Evolutionary conservation across 2,329 filamentous ascomycete species (phyloP).

Genomic region (Domatiomyces globalis): DNA sequence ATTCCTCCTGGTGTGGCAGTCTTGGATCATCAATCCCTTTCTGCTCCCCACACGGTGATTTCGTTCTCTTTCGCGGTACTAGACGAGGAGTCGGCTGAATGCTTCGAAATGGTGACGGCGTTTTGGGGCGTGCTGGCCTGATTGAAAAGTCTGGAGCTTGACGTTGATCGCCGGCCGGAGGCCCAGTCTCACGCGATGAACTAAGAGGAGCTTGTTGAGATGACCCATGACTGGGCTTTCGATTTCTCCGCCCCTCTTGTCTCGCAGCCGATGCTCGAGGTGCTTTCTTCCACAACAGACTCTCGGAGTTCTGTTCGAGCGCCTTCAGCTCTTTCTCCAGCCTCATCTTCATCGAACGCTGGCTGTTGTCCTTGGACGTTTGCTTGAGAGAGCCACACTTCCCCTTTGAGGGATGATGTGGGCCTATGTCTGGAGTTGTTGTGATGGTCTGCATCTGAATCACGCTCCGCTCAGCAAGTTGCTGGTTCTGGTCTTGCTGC

Average conservation of each 20-base stretch:
- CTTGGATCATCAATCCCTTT: not conserved
- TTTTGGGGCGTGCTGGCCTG: not conserved
- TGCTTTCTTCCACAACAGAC: not conserved
- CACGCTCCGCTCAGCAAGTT: not conserved
- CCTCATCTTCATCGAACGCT: not conserved
- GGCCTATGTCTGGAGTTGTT: not conserved
- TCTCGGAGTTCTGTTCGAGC: not conserved
- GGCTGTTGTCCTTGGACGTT: not conserved
- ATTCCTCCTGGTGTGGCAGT: not conserved
- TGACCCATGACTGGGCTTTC: not conserved
- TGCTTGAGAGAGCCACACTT: not conserved
- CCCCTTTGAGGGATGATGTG: not conserved
- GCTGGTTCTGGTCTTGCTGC: not conserved
- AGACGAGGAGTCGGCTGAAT: constrained; percentile 1
- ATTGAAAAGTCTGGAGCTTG: no score
- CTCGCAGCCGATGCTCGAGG: not conserved
- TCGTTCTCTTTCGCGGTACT: constrained; percentile 2
- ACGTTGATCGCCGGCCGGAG: no score
- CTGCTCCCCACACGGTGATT: not conserved
- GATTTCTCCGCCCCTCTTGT: not conserved
- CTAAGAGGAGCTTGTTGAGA: no score
- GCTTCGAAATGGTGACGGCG: not conserved
- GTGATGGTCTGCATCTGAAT: not conserved
- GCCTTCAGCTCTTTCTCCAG: not conserved
- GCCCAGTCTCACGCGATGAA: no score